phyloP scores from a whole-genome alignment of 768 basidiomycete genomes.

The Calocybe gangraenosa region DNA sequence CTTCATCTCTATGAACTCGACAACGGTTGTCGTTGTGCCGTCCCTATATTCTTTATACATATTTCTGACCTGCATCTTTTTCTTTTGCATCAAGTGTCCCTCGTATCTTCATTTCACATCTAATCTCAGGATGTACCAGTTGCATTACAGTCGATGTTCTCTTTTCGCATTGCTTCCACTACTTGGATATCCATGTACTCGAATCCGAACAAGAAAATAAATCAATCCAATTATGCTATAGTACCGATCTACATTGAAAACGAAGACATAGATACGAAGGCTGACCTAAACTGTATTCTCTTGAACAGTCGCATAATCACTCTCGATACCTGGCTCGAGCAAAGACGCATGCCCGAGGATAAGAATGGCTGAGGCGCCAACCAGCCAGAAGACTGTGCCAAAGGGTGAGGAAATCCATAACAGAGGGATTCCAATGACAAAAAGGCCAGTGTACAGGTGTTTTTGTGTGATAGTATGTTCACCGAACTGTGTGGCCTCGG shows the following conservation, averaged over 20 bases:
- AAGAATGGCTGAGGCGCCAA: constrained; percentile 80
- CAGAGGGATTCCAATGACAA: constrained; percentile 88
- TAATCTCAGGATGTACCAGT: constrained; percentile 10
- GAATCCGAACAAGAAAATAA: neutral
- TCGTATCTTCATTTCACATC: constrained; percentile 5
- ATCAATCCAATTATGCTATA: neutral
- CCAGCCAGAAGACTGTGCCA: constrained; percentile 89
- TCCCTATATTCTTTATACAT: neutral
- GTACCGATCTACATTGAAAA: neutral
- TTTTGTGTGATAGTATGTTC: constrained; percentile 85
- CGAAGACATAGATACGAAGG: constrained; percentile 2
- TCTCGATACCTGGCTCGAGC: constrained; percentile 94
- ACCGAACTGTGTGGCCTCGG: constrained; percentile 82
- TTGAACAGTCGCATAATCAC: constrained; percentile 82
- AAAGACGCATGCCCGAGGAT: constrained; percentile 84
- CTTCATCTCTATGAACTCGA: too few relatives aligned
- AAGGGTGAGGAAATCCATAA: constrained; percentile 77
- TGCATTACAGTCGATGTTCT: neutral
- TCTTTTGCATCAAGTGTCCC: neutral
- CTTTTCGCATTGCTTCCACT: neutral
- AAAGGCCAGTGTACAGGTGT: constrained; percentile 81
- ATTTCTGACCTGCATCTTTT: neutral
- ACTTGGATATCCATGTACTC: neutral
- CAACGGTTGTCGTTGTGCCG: constrained; percentile 2
- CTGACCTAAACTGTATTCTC: constrained; percentile 42